Evolutionary conservation across 192 early-diverging fungal species (phyloP).

Genomic region (Coemansia sp.): DNA sequence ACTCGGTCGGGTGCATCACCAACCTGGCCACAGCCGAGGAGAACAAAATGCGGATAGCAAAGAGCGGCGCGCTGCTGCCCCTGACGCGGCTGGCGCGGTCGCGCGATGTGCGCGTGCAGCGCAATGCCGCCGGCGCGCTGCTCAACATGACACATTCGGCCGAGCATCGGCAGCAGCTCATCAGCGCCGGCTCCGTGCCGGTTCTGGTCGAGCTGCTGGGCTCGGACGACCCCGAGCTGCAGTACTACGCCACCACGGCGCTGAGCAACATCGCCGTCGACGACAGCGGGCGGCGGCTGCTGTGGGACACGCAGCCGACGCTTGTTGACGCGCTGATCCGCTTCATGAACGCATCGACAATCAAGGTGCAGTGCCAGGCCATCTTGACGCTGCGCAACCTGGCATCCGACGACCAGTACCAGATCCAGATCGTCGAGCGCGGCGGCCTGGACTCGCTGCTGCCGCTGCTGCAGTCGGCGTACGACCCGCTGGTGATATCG

Average conservation of each 20-base stretch:
- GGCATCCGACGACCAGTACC: slow-evolving; percentile 77
- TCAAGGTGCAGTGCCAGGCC: slow-evolving; percentile 86
- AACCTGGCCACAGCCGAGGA: slow-evolving; percentile 86
- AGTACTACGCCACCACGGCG: slow-evolving; percentile 88
- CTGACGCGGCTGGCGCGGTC: slow-evolving; percentile 73
- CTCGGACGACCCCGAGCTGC: slow-evolving; percentile 77
- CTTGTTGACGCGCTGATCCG: slow-evolving; percentile 73
- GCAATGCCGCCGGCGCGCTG: slow-evolving; percentile 87
- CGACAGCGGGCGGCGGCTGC: slow-evolving; percentile 59
- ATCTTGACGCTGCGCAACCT: slow-evolving; percentile 83
- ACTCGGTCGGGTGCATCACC: slow-evolving; percentile 91
- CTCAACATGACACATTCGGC: slow-evolving; percentile 91
- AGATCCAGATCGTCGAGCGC: slow-evolving; percentile 73
- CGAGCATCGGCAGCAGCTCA: slow-evolving; percentile 79
- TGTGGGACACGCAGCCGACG: slow-evolving; percentile 67
- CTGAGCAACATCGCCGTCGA: slow-evolving; percentile 89
- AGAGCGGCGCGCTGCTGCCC: slow-evolving; percentile 72
- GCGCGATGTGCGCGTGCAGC: slow-evolving; percentile 78
- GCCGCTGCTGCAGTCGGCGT: slow-evolving; percentile 68
- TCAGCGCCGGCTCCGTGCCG: slow-evolving; percentile 78
- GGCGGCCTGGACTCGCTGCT: slow-evolving; percentile 71
- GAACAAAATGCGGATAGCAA: slow-evolving; percentile 86
- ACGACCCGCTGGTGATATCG: slow-evolving; percentile 72
- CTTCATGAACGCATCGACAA: slow-evolving; percentile 70
- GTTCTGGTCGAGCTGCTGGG: slow-evolving; percentile 71